These are phyloP conservation scores for Paspalum vaginatum DNA, from an alignment of 176 grass and related monocot species.

Conservation along the genomic window DNA sequence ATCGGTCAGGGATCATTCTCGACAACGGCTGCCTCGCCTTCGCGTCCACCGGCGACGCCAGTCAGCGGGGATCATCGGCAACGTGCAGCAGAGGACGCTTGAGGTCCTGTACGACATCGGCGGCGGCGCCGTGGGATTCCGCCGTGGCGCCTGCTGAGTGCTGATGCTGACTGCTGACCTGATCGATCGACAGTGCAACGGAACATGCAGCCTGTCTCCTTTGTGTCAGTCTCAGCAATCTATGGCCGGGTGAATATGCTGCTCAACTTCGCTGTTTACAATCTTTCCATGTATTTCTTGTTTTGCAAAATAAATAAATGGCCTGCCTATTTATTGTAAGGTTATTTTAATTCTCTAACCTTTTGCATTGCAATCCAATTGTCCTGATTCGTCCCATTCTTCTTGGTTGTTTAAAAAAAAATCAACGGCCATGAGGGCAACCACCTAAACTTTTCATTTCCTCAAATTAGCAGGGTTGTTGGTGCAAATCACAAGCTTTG, in stretches of 20 bases:
- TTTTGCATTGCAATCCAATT: too few species aligned
- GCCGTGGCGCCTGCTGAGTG: neutral
- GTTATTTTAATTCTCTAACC: too few species aligned
- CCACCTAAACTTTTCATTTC: too few species aligned
- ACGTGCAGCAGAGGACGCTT: slow-evolving; percentile 16
- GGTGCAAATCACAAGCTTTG: too few species aligned
- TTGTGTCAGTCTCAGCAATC: too few species aligned
- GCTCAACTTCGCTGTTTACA: neutral
- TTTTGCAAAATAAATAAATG: neutral
- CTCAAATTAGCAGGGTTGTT: too few species aligned
- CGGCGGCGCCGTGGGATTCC: neutral
- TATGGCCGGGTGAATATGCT: too few species aligned
- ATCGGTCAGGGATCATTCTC: slow-evolving; percentile 31
- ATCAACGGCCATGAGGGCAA: too few species aligned
- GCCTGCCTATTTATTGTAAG: neutral
- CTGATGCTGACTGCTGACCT: neutral
- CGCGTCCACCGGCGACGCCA: neutral
- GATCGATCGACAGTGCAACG: neutral
- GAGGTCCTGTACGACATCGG: slow-evolving; percentile 7
- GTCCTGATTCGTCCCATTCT: too few species aligned
- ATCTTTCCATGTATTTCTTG: neutral
- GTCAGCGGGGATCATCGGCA: neutral
- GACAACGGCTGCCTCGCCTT: slow-evolving; percentile 54
- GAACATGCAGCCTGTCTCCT: too few species aligned
- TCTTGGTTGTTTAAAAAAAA: too few species aligned